Evolutionary conservation across 805 yeast species (phyloP), one percentile per base, ranked within the genome.

Genomic region (Saccharomyces kudriavzevii): DNA sequence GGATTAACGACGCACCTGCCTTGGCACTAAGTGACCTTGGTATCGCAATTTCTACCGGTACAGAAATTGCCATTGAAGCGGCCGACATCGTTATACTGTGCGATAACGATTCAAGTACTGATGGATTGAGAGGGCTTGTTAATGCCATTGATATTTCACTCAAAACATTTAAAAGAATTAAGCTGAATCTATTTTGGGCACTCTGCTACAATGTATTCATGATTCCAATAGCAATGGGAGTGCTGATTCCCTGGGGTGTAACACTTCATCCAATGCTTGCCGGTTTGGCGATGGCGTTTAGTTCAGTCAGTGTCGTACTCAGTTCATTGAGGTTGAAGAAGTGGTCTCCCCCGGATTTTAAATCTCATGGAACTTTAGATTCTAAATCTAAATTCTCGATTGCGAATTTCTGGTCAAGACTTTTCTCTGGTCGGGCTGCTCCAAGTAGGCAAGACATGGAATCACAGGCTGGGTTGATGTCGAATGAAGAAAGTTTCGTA

Each of bases 1-100:
- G 99, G 55, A 88, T 94, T 59, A 94, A 94, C 69, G 99, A 94
- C 67, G 96, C 98, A 0, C 97, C 99, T 0, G 98, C 98, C 0
- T 77, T 94, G 52, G 96, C 89, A 1, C 79, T 85, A 53, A 87
- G 97, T 0, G 89, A 90, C 59, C 71, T 94, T 20, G 99, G 99
- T 25, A 82, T 95, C 62, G 94, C 98, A 10, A 82, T 95, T 54
- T 85, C 95, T 9, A 81, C 95, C 0, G 97, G 98, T 4, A 88
- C 98, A 0, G 98, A 94, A 63, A 88, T 94, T 60, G 98, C 99
- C 0, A 86, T 94, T 60, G 97, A 91, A 60, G 88, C 96, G n/a
- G 97, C 99, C 0, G 96, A 90, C 68, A 80, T 94, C 40, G 96
- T 94, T 20, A 73, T 94, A 14, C 68, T 88, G 65, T 78, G 80